Conservation (phyloP, 2,329 filamentous ascomycete species). For the Elsinoe perseae region DNA sequence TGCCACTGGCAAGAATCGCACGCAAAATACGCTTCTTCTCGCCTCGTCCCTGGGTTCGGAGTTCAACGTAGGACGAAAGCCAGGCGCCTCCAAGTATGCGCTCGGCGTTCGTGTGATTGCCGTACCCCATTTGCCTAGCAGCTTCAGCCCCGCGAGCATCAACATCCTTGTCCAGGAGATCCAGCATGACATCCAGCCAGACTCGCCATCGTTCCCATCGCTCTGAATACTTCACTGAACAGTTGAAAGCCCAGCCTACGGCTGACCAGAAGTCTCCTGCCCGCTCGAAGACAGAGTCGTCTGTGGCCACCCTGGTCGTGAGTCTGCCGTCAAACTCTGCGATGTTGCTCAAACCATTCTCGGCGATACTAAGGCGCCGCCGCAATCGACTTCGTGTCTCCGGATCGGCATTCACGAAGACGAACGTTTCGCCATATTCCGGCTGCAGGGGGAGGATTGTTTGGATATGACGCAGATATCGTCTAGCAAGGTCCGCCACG, state of each 20-base stretch:
- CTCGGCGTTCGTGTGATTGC: slow-evolving; percentile 18
- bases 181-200: slow-evolving; percentile 74
- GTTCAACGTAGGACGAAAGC: slow-evolving; percentile 52
- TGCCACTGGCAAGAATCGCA: slow-evolving; percentile 61
- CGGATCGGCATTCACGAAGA: slow-evolving; percentile 7
- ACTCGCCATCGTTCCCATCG: slow-evolving; percentile 76
- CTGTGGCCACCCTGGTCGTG: slow-evolving; percentile 35
- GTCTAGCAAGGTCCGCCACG: slow-evolving; percentile 58
- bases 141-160: slow-evolving; percentile 43
- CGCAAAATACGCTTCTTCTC: slow-evolving; percentile 50
- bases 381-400: slow-evolving; percentile 17
- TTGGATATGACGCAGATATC: slow-evolving; percentile 62
- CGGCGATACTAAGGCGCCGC: slow-evolving; percentile 25
- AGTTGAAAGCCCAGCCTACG: slow-evolving; percentile 89
- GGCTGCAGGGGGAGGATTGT: slow-evolving; percentile 62
- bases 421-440: slow-evolving; percentile 42
- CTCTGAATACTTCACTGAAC: slow-evolving; percentile 61
- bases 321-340: background rate
- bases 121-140: slow-evolving; percentile 18
- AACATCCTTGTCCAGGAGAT: slow-evolving; percentile 67
- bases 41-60: slow-evolving; percentile 30
- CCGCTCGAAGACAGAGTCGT: slow-evolving; percentile 62
- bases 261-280: slow-evolving; percentile 84
- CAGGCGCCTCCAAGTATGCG: slow-evolving; percentile 47
- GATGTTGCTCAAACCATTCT: slow-evolving; percentile 34